Conservation (phyloP, 176 grass and related monocot species). For the Triticum monococcum region DNA sequence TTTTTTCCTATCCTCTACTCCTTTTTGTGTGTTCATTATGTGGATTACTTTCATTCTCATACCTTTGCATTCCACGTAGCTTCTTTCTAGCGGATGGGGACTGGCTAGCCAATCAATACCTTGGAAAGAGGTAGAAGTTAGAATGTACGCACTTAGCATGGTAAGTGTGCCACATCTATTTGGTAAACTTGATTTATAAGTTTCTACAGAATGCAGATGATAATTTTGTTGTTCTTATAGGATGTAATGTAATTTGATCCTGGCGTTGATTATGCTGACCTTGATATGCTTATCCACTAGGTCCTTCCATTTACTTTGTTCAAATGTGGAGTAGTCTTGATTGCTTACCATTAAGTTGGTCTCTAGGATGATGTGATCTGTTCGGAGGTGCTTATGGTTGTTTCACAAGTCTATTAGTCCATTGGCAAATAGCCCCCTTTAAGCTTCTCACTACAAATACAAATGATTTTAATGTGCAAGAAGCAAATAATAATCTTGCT, state of each 20-base stretch:
- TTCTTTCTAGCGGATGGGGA: constrained; percentile 63
- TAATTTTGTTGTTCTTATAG: constrained; percentile 10
- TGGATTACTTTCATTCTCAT: constrained; percentile 14
- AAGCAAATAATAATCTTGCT: constrained; percentile 12
- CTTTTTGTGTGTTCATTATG: constrained; percentile 10
- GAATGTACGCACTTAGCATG: constrained; percentile 87
- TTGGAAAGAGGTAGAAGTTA: constrained; percentile 90
- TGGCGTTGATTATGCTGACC: constrained; percentile 14
- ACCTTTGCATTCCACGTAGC: constrained; percentile 46
- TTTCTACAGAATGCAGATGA: not conserved
- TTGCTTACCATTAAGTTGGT: not conserved
- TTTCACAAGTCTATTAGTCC: not conserved
- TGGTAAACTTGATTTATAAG: constrained; percentile 8
- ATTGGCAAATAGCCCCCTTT: not conserved
- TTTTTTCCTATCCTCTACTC: constrained; percentile 12
- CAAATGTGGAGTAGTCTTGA: not conserved
- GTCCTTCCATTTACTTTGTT: not conserved
- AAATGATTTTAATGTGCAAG: not conserved
- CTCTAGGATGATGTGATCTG: not conserved
- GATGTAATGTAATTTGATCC: constrained; percentile 13
- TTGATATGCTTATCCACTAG: not conserved
- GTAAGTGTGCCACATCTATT: constrained; percentile 45
- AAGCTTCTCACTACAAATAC: not conserved
- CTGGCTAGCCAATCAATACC: constrained; percentile 65
- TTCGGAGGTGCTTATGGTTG: not conserved